Evolutionary conservation across 1,284 basidiomycete genomes (phyloP), one percentile per base, ranked within the genome.

Genomic region (Ceratobasidium sp.): DNA sequence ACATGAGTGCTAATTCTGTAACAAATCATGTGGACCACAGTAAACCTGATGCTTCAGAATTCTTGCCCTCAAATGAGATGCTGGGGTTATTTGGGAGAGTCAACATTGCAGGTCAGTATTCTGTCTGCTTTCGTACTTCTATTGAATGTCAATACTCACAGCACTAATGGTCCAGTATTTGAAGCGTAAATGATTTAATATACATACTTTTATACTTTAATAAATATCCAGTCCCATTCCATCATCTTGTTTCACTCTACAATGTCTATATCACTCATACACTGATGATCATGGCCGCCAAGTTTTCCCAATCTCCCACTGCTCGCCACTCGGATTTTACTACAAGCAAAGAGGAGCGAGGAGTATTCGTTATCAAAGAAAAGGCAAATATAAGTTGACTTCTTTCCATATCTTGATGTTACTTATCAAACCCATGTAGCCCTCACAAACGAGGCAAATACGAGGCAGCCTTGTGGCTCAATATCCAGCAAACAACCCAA

Each of bases 201-300:
- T n/a, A n/a, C 1, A 15, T 17, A 23, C 20, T 20, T 2, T 23
- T 39, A 8, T 3, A 3, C 42, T 3, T 20, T 47, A 42, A 35
- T 23, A n/a, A 10, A 31, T 20, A 23, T n/a, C n/a, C 79, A 85
- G 84, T 89, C 0, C 87, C 88, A 2, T 90, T 90, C 80, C 84
- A 89, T 7, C 86, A 88, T 71, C 84, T 89, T 0, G 86, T 87
- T 3, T 86, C 88, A 0, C 83, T 85, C 39, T 90, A 89, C 82
- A 85, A 89, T 66, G 87, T 86, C 4, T 89, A 89, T 77, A 87
- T 90, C 75, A 89, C 88, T 1, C 85, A 87, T 71, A 89, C 89
- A 20, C 89, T 89, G 0, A 90, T 90, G 89, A 89, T 89, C 37
- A 84, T 90, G 64, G 87, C 84, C 0, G 81, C 83, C 65, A 88